These are phyloP conservation scores for Cladorrhinum sp. DNA, from an alignment of 2,329 filamentous ascomycete species.

Conservation along the genomic window DNA sequence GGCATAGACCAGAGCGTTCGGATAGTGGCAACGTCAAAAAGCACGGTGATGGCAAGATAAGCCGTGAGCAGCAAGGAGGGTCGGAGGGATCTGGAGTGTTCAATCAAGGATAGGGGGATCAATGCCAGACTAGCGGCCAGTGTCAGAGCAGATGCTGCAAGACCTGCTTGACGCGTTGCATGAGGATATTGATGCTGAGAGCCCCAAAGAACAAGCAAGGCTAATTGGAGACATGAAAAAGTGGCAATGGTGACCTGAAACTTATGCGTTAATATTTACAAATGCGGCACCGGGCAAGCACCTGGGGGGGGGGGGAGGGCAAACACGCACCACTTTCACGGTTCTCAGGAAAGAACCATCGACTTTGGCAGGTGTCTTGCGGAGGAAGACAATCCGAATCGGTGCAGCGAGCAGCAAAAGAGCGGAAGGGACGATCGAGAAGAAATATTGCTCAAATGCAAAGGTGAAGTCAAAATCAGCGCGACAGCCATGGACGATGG, in stretches of 20 bases:
- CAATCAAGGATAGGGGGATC: slow-evolving; percentile 33
- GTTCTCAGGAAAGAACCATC: slow-evolving; percentile 26
- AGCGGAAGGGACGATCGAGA: slow-evolving; percentile 32
- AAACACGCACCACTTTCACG: slow-evolving; percentile 30
- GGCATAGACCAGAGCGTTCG: slow-evolving; percentile 36
- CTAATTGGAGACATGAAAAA: slow-evolving; percentile 34
- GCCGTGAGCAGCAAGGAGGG: slow-evolving; percentile 35
- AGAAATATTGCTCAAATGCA: slow-evolving; percentile 41
- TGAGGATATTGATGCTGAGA: slow-evolving; percentile 15
- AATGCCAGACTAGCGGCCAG: slow-evolving; percentile 34
- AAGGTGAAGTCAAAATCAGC: slow-evolving; percentile 50
- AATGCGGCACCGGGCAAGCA: neutral
- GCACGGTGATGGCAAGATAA: slow-evolving; percentile 35
- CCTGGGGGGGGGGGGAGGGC: neutral
- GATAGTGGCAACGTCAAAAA: slow-evolving; percentile 35
- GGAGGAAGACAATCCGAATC: slow-evolving; percentile 31
- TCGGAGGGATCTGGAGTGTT: slow-evolving; percentile 33
- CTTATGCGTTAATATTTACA: neutral
- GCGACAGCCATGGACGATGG: slow-evolving; percentile 44
- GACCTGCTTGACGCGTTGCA: slow-evolving; percentile 29
- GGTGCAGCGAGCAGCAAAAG: slow-evolving; percentile 34
- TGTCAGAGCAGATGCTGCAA: slow-evolving; percentile 34
- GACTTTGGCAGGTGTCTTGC: slow-evolving; percentile 29
- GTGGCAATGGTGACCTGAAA: slow-evolving; percentile 26
- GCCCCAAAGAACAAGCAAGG: slow-evolving; percentile 35